Percentiles rank a stretch among this genome's conserved stretches.
Evolutionary conservation across 2,329 filamentous ascomycete genomes (phyloP).

Genomic region (Calonectria hawksworthii): DNA sequence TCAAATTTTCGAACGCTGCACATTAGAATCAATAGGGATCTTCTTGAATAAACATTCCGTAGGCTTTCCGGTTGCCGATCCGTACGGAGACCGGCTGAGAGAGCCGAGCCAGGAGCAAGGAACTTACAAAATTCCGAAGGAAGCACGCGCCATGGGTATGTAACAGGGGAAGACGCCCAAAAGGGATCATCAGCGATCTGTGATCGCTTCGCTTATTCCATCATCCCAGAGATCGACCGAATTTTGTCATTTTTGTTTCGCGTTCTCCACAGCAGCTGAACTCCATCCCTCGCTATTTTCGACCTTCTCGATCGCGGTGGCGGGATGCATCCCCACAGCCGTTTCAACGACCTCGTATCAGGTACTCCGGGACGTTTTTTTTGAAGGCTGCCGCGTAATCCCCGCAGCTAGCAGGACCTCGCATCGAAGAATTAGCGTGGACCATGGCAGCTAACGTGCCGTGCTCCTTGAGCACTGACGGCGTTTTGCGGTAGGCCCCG

Average conservation of each 20-base stretch:
- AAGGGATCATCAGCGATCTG: neutral
- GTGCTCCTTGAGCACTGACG: neutral
- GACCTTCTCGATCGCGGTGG: neutral
- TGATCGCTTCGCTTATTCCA: neutral
- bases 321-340: neutral
- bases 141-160: neutral
- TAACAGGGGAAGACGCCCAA: neutral
- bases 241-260: conserved; percentile 1
- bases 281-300: neutral
- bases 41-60: neutral
- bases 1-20: neutral
- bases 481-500: neutral
- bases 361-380: neutral
- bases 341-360: neutral
- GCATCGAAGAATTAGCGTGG: neutral
- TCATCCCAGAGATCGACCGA: neutral
- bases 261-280: neutral
- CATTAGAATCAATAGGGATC: neutral
- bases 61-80: neutral
- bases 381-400: neutral
- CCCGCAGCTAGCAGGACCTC: neutral
- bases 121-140: neutral
- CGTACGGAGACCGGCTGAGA: neutral
- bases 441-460: neutral
- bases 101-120: neutral